A percentile compares a stretch with the other conserved stretches of the same genome.
These are phyloP conservation scores for Trichosporon coremiiforme DNA, from an alignment of 1,284 basidiomycete species.

Conservation along the genomic window DNA sequence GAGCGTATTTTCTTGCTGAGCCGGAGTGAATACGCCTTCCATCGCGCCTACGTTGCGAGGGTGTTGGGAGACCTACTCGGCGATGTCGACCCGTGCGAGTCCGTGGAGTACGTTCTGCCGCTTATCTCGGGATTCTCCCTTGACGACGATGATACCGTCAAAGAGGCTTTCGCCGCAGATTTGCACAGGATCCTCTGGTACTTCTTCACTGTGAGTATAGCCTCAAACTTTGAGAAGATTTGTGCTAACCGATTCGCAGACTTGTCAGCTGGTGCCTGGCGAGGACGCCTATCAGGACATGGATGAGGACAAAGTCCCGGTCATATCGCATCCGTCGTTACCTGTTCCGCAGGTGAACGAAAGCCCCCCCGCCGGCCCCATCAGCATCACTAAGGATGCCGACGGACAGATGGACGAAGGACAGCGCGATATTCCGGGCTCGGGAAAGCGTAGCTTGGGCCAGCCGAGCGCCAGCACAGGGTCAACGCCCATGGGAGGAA, in stretches of 20 bases:
- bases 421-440: neutral
- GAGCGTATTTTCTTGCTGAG: slow-evolving; percentile 95
- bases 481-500: neutral
- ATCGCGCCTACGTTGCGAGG: slow-evolving; percentile 80
- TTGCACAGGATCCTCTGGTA: slow-evolving; percentile 88
- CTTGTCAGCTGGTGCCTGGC: slow-evolving; percentile 35
- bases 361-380: neutral
- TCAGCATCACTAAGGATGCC: neutral
- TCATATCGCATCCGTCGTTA: neutral
- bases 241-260: slow-evolving; percentile 23
- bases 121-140: slow-evolving; percentile 82
- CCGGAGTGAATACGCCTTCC: slow-evolving; percentile 79
- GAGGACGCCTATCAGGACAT: slow-evolving; percentile 17
- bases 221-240: too few relatives aligned
- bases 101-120: slow-evolving; percentile 90
- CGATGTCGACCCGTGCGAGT: slow-evolving; percentile 80
- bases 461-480: neutral
- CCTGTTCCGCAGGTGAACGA: neutral
- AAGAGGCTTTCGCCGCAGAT: slow-evolving; percentile 83
- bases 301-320: neutral
- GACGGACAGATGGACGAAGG: neutral
- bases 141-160: slow-evolving; percentile 88
- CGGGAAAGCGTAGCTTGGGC: neutral
- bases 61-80: slow-evolving; percentile 72
- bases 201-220: slow-evolving; percentile 72